Base-by-base conservation (phyloP, 2,329 filamentous ascomycete species). In the Aureobasidium sp. region DNA sequence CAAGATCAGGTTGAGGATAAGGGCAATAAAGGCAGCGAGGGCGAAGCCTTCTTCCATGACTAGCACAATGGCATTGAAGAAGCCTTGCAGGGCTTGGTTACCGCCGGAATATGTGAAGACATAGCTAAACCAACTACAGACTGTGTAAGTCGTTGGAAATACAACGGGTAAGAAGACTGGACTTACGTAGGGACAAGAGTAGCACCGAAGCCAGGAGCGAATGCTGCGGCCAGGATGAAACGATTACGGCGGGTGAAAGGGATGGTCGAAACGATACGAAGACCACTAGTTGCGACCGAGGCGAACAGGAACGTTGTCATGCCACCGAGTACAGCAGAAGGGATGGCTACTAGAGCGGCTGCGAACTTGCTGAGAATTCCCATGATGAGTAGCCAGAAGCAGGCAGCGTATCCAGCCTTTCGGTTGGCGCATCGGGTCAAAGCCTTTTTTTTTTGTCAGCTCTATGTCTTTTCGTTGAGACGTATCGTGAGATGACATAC, bases 321-420 rank as follows among this genome's bases (percentile, higher is more conserved):
- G 42, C 77, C 77, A 9, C 77, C 77, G 1, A 79, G 69, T 0
- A 79, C 77, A 1, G 77, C 67, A 10, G 66, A 69, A 0, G 89
- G 89, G 64, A 94, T 93, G 4, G 88, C 82, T 4, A 90, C 87
- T 4, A 94, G 82, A 0, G 88, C 81, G 0, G 89, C 89, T 0
- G 88, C 89, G 66, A 93, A 92, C 73, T 94, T 94, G 65, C 88
- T 84, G 67, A 93, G 90, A 63, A 94, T 77, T 17, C 90, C 90
- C 84, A 91, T 90, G 65, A 94, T 72, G 63, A 94, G 74, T 11
- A 94, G 80, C 77, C 91, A 91, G 67, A 88, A 79, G 70, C 83
- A 90, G 69, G 85, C 88, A 51, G 85, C 87, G 70, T 90, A 91
- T 4, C 90, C 90, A 5, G 89, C 90, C 49, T 85, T 87, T 58